Percentiles rank a stretch among this genome's conserved stretches.
Conservation (phyloP, 148 eudicot species). For the Chenopodium album region DNA sequence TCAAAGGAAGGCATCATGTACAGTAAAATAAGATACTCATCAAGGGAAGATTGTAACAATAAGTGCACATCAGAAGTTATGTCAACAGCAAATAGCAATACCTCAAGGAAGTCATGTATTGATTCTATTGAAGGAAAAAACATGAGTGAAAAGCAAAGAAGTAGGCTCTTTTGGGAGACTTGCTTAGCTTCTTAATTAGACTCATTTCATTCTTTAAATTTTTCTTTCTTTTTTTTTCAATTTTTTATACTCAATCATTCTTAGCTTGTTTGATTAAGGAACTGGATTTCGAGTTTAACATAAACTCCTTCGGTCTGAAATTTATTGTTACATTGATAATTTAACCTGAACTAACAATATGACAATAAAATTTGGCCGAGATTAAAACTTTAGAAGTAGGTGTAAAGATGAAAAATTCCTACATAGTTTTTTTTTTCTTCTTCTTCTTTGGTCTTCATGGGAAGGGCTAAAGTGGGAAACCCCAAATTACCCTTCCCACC, state of each 20-base stretch:
- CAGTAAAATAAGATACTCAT: not conserved
- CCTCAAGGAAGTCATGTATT: constrained; percentile 33
- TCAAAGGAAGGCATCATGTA: constrained; percentile 5
- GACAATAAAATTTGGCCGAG: not conserved
- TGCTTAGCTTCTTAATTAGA: constrained; percentile 62
- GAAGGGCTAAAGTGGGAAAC: not conserved
- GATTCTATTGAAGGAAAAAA: constrained; percentile 33
- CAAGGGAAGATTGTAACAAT: not conserved
- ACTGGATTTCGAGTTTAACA: constrained; percentile 7
- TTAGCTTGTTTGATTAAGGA: not conserved
- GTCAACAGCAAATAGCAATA: constrained; percentile 34
- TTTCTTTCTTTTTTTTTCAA: not conserved
- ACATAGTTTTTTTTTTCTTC: not conserved
- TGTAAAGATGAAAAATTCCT: not conserved
- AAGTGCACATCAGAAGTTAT: constrained; percentile 30
- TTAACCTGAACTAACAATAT: no score
- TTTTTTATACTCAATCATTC: not conserved
- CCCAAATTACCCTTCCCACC: constrained; percentile 5
- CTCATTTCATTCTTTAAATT: not conserved
- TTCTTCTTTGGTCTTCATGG: not conserved
- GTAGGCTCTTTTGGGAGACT: constrained; percentile 78
- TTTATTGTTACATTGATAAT: not conserved
- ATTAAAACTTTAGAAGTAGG: no score
- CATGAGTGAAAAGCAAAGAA: constrained; percentile 53
- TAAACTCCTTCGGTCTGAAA: not conserved